Percentiles rank a stretch among this genome's conserved stretches.
Conservation (phyloP, 495 filamentous ascomycete species). For the Penicillium desertorum region DNA sequence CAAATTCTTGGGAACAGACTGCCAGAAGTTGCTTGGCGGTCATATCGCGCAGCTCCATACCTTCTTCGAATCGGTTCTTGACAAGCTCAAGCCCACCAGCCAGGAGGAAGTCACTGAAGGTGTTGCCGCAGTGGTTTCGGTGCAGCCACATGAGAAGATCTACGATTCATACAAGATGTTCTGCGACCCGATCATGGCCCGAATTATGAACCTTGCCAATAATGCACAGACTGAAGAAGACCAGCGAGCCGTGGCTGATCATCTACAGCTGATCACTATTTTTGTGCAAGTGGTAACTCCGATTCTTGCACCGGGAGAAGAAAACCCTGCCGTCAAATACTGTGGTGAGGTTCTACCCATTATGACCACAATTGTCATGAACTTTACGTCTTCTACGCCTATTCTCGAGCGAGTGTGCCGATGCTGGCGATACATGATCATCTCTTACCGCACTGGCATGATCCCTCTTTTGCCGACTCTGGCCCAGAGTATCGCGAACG, state of each 20-base stretch:
- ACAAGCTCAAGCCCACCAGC: constrained; percentile 77
- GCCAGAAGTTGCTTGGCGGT: constrained; percentile 75
- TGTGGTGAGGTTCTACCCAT: constrained; percentile 91
- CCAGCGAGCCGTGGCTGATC: constrained; percentile 78
- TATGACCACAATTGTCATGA: constrained; percentile 77
- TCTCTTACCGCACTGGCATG: constrained; percentile 90
- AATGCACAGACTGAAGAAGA: constrained; percentile 75
- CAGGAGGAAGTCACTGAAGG: constrained; percentile 96
- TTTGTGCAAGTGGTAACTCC: constrained; percentile 82
- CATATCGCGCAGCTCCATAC: constrained; percentile 81
- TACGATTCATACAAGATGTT: constrained; percentile 86
- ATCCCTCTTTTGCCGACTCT: constrained; percentile 78
- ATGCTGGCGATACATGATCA: constrained; percentile 94
- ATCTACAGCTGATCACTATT: constrained; percentile 85
- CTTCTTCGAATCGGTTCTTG: constrained; percentile 86
- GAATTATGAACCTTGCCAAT: constrained; percentile 84
- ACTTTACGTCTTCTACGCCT: constrained; percentile 77
- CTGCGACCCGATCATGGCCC: constrained; percentile 86
- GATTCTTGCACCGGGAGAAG: constrained; percentile 65
- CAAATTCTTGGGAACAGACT: constrained; percentile 95
- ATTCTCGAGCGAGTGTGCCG: constrained; percentile 92
- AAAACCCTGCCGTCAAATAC: constrained; percentile 93
- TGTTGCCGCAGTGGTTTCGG: constrained; percentile 84
- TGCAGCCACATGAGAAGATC: constrained; percentile 74
- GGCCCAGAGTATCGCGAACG: constrained; percentile 79